Evolutionary conservation across 140 eudicot genomes (phyloP), one percentile per base, ranked within the genome.

Genomic region (Bidens hawaiensis): DNA sequence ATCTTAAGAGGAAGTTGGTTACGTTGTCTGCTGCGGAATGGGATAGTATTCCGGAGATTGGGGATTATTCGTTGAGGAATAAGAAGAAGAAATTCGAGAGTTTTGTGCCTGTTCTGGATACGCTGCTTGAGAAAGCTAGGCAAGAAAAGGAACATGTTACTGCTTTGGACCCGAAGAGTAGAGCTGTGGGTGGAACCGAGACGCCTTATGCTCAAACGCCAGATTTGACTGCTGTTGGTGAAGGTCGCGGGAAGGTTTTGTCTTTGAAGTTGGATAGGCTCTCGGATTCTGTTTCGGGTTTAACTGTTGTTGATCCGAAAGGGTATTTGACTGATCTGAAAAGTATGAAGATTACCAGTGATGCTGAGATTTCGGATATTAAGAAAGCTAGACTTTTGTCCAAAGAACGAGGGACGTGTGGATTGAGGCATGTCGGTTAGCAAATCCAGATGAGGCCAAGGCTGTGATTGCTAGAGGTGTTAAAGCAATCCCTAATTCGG

Each of bases 211-310:
- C 83, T 0, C 96, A 87, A 51, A 91, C 98, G 0, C 96, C 98
- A 0, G 99, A 93, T 79, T 75, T 93, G 81, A 93, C 99, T 7
- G 99, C 99, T 4, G 99, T 93, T 2, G 99, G 99, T 55, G 96
- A 93, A 72, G 99, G 99, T 31, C 73, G 96, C 65, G 99, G 96
- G 5, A 91, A 87, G 30, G 98, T 91, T 61, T 75, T 91, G 72
- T 87, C 93, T 5, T 62, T 91, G 65, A 91, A 87, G 75, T 45
- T 91, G 75, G 98, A 91, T 65, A 68, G 88, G 71, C 72, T 91
- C 13, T 91, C 96, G 0, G 98, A 87, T 79, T 87, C 96, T 12
- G 96, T 91, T 21, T 75, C 95, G 6, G 95, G 98, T 2, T 67
- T 72, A 45, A 91, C 98, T 0, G 91, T 82, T 5, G 98, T 91